Evolutionary conservation across 1,139 yeast species (phyloP).

Genomic region (Yarrowia galli): DNA sequence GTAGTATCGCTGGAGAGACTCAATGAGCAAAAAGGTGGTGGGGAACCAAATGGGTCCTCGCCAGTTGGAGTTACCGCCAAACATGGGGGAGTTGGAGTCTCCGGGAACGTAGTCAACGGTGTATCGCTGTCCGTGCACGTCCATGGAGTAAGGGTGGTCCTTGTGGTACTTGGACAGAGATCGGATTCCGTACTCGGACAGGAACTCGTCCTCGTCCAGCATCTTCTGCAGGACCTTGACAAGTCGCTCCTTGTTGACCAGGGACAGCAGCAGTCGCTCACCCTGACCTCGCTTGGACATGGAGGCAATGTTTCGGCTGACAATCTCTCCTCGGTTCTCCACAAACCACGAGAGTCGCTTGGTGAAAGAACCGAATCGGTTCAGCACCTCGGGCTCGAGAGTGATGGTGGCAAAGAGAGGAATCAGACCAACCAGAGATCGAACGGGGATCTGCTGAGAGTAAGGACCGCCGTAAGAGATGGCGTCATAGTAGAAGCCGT

Average conservation of each 20-base stretch:
- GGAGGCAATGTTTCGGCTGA: conserved; percentile 89
- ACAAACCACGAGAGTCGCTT: conserved; percentile 88
- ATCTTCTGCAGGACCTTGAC: conserved; percentile 77
- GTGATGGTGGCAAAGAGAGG: conserved; percentile 93
- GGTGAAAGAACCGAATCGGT: conserved; percentile 82
- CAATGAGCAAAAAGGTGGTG: conserved; percentile 84
- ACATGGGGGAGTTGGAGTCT: conserved; percentile 92
- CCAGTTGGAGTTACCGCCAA: conserved; percentile 98
- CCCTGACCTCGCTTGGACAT: conserved; percentile 88
- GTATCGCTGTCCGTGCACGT: conserved; percentile 79
- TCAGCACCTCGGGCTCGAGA: conserved; percentile 82
- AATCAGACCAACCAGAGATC: conserved; percentile 91
- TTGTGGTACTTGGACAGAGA: conserved; percentile 89
- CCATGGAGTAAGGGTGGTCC: conserved; percentile 85
- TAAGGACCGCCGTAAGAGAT: conserved; percentile 81
- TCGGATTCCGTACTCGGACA: conserved; percentile 87
- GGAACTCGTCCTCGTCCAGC: conserved; percentile 89
- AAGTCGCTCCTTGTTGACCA: conserved; percentile 83
- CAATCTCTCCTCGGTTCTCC: conserved; percentile 71
- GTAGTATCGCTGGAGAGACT: conserved; percentile 87
- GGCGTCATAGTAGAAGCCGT: conserved; percentile 90
- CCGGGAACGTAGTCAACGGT: conserved; percentile 86
- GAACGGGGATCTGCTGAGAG: conserved; percentile 79
- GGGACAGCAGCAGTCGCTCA: conserved; percentile 79
- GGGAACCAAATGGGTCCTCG: conserved; percentile 99